Percentiles rank a stretch among this genome's conserved stretches.
Conservation (phyloP, 768 basidiomycete genomes). For the Termitomyces titanicus region DNA sequence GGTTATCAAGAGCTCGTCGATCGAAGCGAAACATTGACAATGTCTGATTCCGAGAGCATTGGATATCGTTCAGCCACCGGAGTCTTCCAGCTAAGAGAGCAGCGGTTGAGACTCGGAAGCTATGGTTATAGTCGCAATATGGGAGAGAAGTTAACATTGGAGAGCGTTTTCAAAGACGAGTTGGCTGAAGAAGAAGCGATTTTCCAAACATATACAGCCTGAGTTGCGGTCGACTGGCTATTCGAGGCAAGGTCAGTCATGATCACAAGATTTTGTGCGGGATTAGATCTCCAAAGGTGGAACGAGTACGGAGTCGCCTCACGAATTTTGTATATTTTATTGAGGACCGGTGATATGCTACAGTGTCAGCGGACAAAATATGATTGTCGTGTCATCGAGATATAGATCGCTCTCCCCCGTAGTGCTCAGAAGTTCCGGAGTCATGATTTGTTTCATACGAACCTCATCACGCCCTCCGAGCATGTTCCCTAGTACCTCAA, state of each 20-base stretch:
- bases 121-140: background rate
- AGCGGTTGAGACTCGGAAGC: background rate
- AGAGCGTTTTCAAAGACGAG: conserved; percentile 2
- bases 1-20: conserved; percentile 9
- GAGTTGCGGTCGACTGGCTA: too few relatives aligned
- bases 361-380: conserved; percentile 7
- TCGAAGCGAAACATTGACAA: background rate
- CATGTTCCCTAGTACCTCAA: conserved; percentile 15
- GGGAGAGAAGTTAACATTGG: background rate
- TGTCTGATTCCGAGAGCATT: conserved; percentile 7
- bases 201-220: background rate
- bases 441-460: conserved; percentile 10
- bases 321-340: background rate
- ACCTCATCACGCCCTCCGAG: conserved; percentile 12
- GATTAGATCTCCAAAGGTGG: too few relatives aligned
- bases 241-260: too few relatives aligned
- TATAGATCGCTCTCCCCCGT: conserved; percentile 12
- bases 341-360: background rate
- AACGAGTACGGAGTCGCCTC: too few relatives aligned
- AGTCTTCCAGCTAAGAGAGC: conserved; percentile 13
- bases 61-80: conserved; percentile 7
- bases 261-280: too few relatives aligned
- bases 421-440: conserved; percentile 6
- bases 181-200: conserved; percentile 1
- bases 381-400: conserved; percentile 13